These are phyloP conservation scores for Ensete ventricosum DNA, from an alignment of 176 grass and related monocot genomes.

Conservation along the genomic window DNA sequence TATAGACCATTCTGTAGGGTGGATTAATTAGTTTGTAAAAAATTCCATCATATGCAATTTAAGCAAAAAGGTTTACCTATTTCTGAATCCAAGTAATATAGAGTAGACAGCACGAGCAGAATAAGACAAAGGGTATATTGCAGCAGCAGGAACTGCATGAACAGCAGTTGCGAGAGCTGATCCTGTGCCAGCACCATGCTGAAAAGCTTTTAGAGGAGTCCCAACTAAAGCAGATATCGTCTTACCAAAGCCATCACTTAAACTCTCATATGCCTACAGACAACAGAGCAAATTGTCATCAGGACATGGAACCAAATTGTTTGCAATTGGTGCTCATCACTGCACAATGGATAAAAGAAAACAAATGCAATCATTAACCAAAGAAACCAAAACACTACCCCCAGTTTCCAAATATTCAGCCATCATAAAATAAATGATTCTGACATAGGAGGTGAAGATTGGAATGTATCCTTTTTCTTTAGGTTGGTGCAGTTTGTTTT, in stretches of 20 bases:
- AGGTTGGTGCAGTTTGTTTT: too few species aligned
- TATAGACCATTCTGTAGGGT: background rate
- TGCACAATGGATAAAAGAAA: too few species aligned
- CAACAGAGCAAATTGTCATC: slow-evolving; percentile 4
- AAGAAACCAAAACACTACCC: too few species aligned
- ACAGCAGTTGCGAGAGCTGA: slow-evolving; percentile 75
- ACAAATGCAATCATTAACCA: too few species aligned
- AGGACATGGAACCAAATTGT: too few species aligned
- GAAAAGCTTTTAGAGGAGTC: slow-evolving; percentile 84
- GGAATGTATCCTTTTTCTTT: too few species aligned
- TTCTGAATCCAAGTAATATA: slow-evolving; percentile 73
- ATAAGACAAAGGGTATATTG: slow-evolving; percentile 77
- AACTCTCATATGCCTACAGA: slow-evolving; percentile 77
- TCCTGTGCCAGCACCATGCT: slow-evolving; percentile 66
- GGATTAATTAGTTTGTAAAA: background rate
- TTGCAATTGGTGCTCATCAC: too few species aligned
- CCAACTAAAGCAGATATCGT: slow-evolving; percentile 67
- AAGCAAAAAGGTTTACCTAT: slow-evolving; percentile 41
- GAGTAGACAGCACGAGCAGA: slow-evolving; percentile 67
- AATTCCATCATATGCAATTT: background rate
- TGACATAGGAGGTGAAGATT: background rate
- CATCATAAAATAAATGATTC: too few species aligned
- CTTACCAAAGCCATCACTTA: slow-evolving; percentile 75
- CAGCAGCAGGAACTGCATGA: slow-evolving; percentile 72
- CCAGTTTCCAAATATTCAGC: too few species aligned